Conservation (phyloP, 2,329 filamentous ascomycete species). For the Allantophomopsis lycopodina region DNA sequence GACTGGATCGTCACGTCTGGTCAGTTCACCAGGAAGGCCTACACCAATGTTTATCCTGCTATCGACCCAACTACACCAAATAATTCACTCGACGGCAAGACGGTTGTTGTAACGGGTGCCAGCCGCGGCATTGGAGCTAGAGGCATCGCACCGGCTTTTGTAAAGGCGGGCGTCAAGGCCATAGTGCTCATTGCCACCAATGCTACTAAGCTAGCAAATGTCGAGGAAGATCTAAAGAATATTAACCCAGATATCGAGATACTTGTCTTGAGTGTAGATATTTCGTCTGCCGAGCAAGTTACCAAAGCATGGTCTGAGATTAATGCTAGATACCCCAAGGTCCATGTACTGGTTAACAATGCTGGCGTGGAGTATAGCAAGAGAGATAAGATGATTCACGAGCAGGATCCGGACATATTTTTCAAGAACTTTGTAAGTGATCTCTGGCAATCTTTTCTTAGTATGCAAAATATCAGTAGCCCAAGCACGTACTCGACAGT, state of each 20-base stretch:
- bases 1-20: too few species aligned
- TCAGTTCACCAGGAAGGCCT: slow-evolving; percentile 21
- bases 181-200: slow-evolving; percentile 20
- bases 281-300: slow-evolving; percentile 10
- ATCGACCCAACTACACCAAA: slow-evolving; percentile 21
- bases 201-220: slow-evolving; percentile 13
- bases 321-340: slow-evolving; percentile 21
- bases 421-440: too few species aligned
- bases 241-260: slow-evolving; percentile 18
- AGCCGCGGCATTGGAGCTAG: slow-evolving; percentile 22
- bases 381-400: too few species aligned
- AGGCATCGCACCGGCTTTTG: slow-evolving; percentile 19
- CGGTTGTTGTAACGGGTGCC: slow-evolving; percentile 23
- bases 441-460: too few species aligned
- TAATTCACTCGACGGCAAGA: slow-evolving; percentile 18
- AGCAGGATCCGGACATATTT: too few species aligned
- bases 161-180: slow-evolving; percentile 19
- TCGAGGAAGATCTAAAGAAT: slow-evolving; percentile 12
- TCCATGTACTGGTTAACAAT: slow-evolving; percentile 33
- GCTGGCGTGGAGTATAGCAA: too few species aligned
- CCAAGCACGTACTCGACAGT: too few species aligned
- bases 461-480: too few species aligned
- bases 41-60: slow-evolving; percentile 23
- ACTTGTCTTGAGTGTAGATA: slow-evolving; percentile 16
- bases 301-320: slow-evolving; percentile 8